Conservation (phyloP, 306 rosid species). For the Arachis stenosperma region DNA sequence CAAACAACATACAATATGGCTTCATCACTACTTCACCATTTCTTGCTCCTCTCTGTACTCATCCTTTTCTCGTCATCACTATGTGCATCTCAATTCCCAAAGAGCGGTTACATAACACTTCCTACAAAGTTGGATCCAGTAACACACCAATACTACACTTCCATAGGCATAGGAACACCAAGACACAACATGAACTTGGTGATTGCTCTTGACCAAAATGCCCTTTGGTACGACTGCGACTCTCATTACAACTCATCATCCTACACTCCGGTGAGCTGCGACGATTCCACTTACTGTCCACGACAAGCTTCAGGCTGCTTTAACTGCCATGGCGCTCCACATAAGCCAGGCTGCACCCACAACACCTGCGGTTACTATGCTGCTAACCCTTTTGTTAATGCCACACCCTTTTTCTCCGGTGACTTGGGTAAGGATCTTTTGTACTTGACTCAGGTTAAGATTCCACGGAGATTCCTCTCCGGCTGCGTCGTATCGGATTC, state of each 20-base stretch:
- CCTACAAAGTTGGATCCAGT: no score
- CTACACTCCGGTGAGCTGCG: background rate
- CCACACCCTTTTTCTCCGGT: background rate
- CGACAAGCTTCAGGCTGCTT: background rate
- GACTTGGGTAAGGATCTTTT: slow-evolving; percentile 22
- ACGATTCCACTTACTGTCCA: slow-evolving; percentile 8
- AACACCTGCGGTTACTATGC: background rate
- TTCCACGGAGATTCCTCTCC: background rate
- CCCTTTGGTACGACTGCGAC: slow-evolving; percentile 27
- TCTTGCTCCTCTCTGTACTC: no score
- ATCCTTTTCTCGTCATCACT: no score
- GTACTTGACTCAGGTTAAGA: background rate
- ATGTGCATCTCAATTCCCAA: no score
- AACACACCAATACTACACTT: slow-evolving; percentile 22
- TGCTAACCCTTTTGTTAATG: background rate
- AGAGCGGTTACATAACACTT: no score
- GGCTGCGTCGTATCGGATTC: background rate
- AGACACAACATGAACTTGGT: background rate
- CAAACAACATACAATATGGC: no score
- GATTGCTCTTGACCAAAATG: slow-evolving; percentile 22
- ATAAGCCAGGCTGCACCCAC: slow-evolving; percentile 27
- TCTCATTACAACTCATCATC: slow-evolving; percentile 18
- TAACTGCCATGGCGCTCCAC: background rate
- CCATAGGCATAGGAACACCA: slow-evolving; percentile 37
- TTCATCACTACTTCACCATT: no score